Conservation (phyloP, 2,329 filamentous ascomycete genomes). For the Pseudophaeomoniella oleicola region DNA sequence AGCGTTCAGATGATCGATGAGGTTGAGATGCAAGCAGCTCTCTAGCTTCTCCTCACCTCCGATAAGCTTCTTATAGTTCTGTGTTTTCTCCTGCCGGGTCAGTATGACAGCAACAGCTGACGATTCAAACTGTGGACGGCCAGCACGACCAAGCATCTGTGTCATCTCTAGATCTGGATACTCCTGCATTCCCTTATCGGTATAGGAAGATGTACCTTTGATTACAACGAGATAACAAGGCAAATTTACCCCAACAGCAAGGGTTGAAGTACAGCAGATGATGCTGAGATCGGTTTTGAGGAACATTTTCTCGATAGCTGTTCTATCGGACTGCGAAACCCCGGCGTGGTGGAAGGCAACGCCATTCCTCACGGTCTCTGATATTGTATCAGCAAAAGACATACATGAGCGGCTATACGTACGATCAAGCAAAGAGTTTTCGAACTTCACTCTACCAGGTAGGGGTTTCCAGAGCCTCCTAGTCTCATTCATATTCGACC, state of each 20-base stretch:
- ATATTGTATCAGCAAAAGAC: constrained; percentile 7
- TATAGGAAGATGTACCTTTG: constrained; percentile 61
- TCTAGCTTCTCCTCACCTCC: constrained; percentile 61
- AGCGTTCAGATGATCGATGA: constrained; percentile 74
- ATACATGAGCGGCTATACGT: too few relatives aligned
- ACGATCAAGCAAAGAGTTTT: too few relatives aligned
- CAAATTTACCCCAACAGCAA: constrained; percentile 71
- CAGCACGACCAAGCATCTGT: constrained; percentile 80
- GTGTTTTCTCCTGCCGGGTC: constrained; percentile 50
- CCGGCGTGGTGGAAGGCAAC: constrained; percentile 78
- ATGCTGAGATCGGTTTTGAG: constrained; percentile 58
- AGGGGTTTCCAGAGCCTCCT: constrained; percentile 46
- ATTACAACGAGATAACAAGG: constrained; percentile 73
- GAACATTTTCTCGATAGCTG: constrained; percentile 52
- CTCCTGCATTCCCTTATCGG: constrained; percentile 46
- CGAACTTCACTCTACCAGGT: too few relatives aligned
- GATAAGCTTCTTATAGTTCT: constrained; percentile 58
- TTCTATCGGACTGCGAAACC: constrained; percentile 49
- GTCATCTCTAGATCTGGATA: constrained; percentile 74
- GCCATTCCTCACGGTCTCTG: constrained; percentile 37
- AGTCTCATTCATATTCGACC: constrained; percentile 34
- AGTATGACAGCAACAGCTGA: constrained; percentile 67
- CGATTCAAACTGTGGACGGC: constrained; percentile 68
- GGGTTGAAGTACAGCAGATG: constrained; percentile 75
- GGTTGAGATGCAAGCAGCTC: constrained; percentile 61